Base-by-base conservation (phyloP, 306 rosid species). In the Cicer arietinum region DNA sequence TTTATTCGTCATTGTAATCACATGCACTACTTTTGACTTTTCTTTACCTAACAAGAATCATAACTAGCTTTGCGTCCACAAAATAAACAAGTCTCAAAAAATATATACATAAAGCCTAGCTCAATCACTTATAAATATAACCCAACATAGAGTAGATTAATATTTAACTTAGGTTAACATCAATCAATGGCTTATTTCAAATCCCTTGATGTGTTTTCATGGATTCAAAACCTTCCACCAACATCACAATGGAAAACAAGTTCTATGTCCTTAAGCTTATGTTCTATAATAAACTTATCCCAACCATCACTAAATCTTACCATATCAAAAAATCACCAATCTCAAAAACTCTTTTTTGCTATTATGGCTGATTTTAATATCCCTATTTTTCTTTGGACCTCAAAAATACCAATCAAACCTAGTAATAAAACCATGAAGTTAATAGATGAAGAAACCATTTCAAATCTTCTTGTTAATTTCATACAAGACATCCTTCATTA, bases 181-280 rank as follows among this genome's bases (percentile, higher is more conserved):
- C 67, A 60, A 35, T 51, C 77, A 39, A 91, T 94, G 98, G 87
- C 94, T 79, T 45, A 79, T 81, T 86, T 69, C 80, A 79, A 11
- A 42, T 81, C 84, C 62, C 89, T 93, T 46, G 87, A 91, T 76
- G 84, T 90, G 22, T 90, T 60, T 85, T 78, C 81, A 17, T 94
- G 98, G 98, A 83, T 90, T 78, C 90, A 86, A 40, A 89, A 82
- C 83, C 94, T 88, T 78, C 95, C 97, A 61, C 93, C 89, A 50
- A 56, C 88, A 80, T 65, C 85, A 67, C 84, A 90, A 75, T 90
- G 98, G 98, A 86, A 75, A 84, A 76, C 83, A 77, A 12, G 25
- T 62, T 83, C 89, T 76, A 82, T 82, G 69, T 84, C 88, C 54
- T 53, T 89, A 0, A 80, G 67, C 71, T 16, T 91, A 68, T 88